Evolutionary conservation across 192 early-diverging fungal genomes (phyloP), one percentile per base, ranked within the genome.

Genomic region (Coemansia furcata): DNA sequence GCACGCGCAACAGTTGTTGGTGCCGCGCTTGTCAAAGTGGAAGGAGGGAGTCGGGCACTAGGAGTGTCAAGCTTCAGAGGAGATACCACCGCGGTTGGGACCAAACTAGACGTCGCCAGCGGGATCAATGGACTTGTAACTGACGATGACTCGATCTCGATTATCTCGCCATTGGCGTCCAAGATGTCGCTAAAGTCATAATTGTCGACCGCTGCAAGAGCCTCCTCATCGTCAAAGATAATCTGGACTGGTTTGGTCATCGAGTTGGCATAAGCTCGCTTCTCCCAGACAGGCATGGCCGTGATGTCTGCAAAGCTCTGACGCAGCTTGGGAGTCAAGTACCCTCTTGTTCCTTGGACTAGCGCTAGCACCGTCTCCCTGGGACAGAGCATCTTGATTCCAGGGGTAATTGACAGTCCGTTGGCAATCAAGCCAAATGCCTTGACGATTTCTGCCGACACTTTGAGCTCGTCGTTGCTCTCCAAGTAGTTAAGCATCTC

Each of bases 321-420:
- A 11, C 66, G 74, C 50, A 65, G 62, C n/a, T 66, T 66, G 1
- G 42, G 38, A 10, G 50, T 58, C 65, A 76, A 52, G 19, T 32
- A 42, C 1, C 71, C 72, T 3, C 42, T 36, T 9, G 26, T 44
- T 35, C 74, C 74, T 6, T 11, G 29, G 14, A 73, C 29, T 59
- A 76, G 69, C 37, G 49, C 66, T 19, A 65, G 68, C 14, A 76
- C 68, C 3, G 67, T 72, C 44, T 74, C 71, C 6, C 60, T 42
- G 21, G 74, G 80, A 11, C 74, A 77, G 26, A 77, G 50, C 66
- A 83, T 74, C 19, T 72, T 74, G n/a, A 72, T 71, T 30, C 75
- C 74, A 0, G 58, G 54, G 2, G 69, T 69, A 10, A 69, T 70
- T 15, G 66, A 60, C 43, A 80, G 69, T 9, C 78, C 78, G 36